phyloP scores from a whole-genome alignment of 2,329 filamentous ascomycete species.

The Ceratocystis variospora region DNA sequence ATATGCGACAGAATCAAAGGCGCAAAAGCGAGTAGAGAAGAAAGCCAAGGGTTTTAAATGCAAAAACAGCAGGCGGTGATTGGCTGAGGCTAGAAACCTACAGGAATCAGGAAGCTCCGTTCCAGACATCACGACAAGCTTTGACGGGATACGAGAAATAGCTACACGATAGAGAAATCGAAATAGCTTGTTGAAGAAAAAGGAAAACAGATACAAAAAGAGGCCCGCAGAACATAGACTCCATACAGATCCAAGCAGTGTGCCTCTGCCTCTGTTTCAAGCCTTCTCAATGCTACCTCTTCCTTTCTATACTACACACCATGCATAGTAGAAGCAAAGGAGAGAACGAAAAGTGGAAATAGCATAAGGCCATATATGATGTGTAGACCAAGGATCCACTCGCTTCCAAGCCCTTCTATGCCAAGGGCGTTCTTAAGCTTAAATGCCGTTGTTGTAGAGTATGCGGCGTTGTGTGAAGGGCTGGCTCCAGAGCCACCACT shows the following conservation, averaged over 20 bases:
- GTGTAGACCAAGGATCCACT: not conserved
- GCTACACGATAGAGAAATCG: conserved; percentile 38
- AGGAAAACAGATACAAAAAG: not conserved
- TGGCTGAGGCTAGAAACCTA: conserved; percentile 31
- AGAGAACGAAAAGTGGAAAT: not conserved
- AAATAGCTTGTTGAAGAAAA: not conserved
- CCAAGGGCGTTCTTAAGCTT: conserved; percentile 7
- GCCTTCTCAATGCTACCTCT: not conserved
- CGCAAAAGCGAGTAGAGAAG: not conserved
- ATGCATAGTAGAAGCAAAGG: not conserved
- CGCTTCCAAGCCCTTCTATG: conserved; percentile 1
- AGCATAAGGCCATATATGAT: too few relatives aligned
- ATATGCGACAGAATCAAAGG: not conserved
- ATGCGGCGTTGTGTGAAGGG: not conserved
- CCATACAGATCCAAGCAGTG: not conserved
- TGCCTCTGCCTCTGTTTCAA: not conserved
- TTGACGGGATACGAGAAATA: not conserved
- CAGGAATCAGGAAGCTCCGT: not conserved
- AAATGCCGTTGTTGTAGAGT: not conserved
- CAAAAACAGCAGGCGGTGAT: conserved; percentile 12
- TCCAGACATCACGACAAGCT: not conserved
- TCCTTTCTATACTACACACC: not conserved
- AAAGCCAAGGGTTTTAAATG: too few relatives aligned
- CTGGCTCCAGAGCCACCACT: not conserved
- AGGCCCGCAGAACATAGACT: conserved; percentile 5